Conservation (phyloP, 306 rosid species). For the Begonia fuchsioides region DNA sequence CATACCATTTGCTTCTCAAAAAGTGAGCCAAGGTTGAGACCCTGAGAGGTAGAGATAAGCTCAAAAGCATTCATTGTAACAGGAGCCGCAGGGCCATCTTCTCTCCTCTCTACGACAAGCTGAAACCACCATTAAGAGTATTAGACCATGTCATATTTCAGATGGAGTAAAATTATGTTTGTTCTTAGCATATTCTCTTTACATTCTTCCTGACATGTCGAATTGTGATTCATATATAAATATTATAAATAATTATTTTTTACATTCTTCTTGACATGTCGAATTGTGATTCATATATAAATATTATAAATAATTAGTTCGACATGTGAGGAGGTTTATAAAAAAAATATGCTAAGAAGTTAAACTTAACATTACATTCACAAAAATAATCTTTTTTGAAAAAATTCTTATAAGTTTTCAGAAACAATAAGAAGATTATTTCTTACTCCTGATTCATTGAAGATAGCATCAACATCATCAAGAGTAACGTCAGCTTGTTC, state of each 20-base stretch:
- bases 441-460: conserved; percentile 48
- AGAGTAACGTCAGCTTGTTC: conserved; percentile 64
- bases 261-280: no score
- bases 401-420: conserved; percentile 2
- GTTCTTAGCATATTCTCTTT: no score
- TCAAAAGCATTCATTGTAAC: conserved; percentile 92
- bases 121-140: conserved; percentile 13
- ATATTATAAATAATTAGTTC: no score
- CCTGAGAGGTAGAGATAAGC: conserved; percentile 86
- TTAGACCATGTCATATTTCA: background rate
- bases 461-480: conserved; percentile 62
- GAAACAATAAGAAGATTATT: conserved; percentile 3
- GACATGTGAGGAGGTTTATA: no score
- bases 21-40: conserved; percentile 72
- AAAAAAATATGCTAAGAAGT: no score
- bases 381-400: background rate
- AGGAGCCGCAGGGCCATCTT: conserved; percentile 41
- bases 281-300: no score
- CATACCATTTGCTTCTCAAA: conserved; percentile 93
- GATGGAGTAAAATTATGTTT: no score
- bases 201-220: no score
- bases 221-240: no score
- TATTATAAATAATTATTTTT: no score
- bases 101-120: conserved; percentile 79
- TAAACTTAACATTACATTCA: no score